phyloP scores from a whole-genome alignment of 257 asterid species.

The Solanum ossicruentum region DNA sequence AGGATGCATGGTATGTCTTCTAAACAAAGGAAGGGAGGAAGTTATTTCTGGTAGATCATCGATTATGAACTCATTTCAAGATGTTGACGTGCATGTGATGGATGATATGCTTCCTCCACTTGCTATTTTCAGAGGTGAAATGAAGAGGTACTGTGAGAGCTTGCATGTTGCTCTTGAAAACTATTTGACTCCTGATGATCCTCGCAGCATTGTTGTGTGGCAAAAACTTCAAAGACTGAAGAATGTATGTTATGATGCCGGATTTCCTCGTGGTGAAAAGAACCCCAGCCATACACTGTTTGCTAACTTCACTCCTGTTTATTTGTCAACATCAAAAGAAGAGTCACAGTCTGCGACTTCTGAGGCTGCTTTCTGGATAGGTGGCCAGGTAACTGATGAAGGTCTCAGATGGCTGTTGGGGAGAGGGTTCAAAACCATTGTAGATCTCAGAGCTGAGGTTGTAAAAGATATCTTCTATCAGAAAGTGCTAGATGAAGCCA shows the following conservation, averaged over 20 bases:
- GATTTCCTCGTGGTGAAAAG: conserved; percentile 65
- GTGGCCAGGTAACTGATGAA: conserved; percentile 94
- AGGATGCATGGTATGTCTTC: conserved; percentile 95
- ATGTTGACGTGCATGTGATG: conserved; percentile 33
- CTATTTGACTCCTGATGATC: conserved; percentile 74
- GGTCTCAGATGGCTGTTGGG: conserved; percentile 73
- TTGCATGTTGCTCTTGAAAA: conserved; percentile 87
- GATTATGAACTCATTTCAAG: conserved; percentile 46
- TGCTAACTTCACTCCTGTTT: conserved; percentile 83
- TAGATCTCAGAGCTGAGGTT: conserved; percentile 87
- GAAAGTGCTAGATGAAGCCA: conserved; percentile 36
- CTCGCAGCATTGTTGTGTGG: conserved; percentile 70
- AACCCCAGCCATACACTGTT: conserved; percentile 64
- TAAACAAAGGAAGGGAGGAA: conserved; percentile 92
- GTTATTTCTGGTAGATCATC: conserved; percentile 79
- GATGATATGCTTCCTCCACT: conserved; percentile 80
- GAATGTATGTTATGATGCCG: conserved; percentile 79
- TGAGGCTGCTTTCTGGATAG: conserved; percentile 79
- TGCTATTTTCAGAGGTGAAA: conserved; percentile 83
- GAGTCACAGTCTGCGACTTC: conserved; percentile 19
- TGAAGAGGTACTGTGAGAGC: conserved; percentile 97
- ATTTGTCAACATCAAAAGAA: conserved; percentile 39
- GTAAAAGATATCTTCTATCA: conserved; percentile 79
- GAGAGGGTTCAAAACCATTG: conserved; percentile 71
- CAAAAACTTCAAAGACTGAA: conserved; percentile 79